These are phyloP conservation scores for Colletotrichum nymphaeae DNA, from an alignment of 2,329 filamentous ascomycete genomes.

Conservation along the genomic window DNA sequence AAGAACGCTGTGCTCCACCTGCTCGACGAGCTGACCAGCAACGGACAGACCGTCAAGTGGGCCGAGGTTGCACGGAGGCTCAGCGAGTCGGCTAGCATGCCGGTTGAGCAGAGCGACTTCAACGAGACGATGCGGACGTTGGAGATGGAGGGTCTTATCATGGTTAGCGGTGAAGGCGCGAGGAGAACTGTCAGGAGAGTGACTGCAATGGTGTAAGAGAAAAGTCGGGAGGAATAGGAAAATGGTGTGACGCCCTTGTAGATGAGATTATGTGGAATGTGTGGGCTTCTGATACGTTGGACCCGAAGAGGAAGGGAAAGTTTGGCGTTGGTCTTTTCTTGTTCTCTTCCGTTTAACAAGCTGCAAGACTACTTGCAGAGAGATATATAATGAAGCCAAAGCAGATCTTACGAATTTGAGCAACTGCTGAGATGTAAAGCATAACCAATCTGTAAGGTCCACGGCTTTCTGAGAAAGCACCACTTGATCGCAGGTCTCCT, in stretches of 20 bases:
- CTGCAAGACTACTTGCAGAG: not conserved
- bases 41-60: conserved; percentile 77
- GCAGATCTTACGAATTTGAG: not conserved
- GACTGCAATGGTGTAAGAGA: conserved; percentile 57
- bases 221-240: not conserved
- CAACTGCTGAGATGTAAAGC: not conserved
- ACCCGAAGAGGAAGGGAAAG: conserved; percentile 52
- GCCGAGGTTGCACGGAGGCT: conserved; percentile 81
- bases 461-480: too few species aligned
- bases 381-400: not conserved
- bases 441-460: not conserved
- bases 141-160: conserved; percentile 86
- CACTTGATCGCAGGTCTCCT: too few species aligned
- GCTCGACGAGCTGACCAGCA: conserved; percentile 83
- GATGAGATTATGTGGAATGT: conserved; percentile 30
- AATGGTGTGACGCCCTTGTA: not conserved
- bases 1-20: conserved; percentile 81
- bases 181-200: conserved; percentile 85
- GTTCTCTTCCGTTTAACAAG: not conserved
- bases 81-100: conserved; percentile 75
- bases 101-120: conserved; percentile 84
- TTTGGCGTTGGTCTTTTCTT: conserved; percentile 15
- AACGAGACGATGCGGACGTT: conserved; percentile 81
- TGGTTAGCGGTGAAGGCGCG: conserved; percentile 85
- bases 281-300: conserved; percentile 48